A percentile compares a stretch with the other conserved stretches of the same genome.
Evolutionary conservation across 1,284 basidiomycete species (phyloP).

Genomic region (Tremellales sp.): DNA sequence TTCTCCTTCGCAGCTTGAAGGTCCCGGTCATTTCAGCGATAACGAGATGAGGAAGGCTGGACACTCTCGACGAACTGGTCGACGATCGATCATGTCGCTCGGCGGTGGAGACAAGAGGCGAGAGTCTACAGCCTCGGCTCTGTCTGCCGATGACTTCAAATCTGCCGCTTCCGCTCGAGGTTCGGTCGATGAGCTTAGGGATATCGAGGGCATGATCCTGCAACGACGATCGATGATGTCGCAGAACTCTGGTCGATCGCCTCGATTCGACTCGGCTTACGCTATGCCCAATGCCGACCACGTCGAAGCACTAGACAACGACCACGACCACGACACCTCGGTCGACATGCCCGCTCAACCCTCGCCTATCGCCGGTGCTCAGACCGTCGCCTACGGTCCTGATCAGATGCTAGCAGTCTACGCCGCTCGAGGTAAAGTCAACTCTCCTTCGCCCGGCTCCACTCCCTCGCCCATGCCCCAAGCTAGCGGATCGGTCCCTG

Average conservation of each 20-base stretch:
- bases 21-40: slow-evolving; percentile 61
- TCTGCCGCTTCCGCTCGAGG: slow-evolving; percentile 35
- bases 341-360: slow-evolving; percentile 6
- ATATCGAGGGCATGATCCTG: slow-evolving; percentile 41
- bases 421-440: slow-evolving; percentile 39
- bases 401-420: slow-evolving; percentile 50
- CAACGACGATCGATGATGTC: slow-evolving; percentile 33
- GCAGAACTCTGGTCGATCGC: slow-evolving; percentile 10
- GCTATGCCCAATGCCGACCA: slow-evolving; percentile 8
- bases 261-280: slow-evolving; percentile 4
- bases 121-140: slow-evolving; percentile 18
- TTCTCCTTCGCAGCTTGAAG: slow-evolving; percentile 65
- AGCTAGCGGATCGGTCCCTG: slow-evolving; percentile 3
- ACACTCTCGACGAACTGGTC: slow-evolving; percentile 9
- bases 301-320: slow-evolving; percentile 23
- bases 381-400: slow-evolving; percentile 40
- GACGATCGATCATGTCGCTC: slow-evolving; percentile 29
- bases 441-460: slow-evolving; percentile 2
- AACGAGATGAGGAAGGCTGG: slow-evolving; percentile 57
- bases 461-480: slow-evolving; percentile 2
- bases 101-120: slow-evolving; percentile 30
- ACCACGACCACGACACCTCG: slow-evolving; percentile 3
- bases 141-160: slow-evolving; percentile 31
- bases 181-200: slow-evolving; percentile 41
- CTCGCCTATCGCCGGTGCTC: slow-evolving; percentile 9